A percentile compares a stretch with the other conserved stretches of the same genome.
Conservation (phyloP, 306 rosid genomes). For the Castanea crenata region DNA sequence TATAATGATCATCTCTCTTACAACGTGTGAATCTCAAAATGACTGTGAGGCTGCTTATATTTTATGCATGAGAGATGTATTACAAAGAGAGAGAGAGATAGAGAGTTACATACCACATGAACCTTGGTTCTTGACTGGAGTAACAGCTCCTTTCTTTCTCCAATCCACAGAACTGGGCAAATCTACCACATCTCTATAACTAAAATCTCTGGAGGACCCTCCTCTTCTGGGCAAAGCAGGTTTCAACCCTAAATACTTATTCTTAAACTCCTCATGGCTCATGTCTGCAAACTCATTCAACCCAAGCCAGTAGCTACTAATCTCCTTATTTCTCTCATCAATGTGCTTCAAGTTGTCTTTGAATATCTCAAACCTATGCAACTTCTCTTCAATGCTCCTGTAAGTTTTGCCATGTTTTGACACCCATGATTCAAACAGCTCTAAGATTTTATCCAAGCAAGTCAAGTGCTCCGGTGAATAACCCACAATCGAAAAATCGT, state of each 20-base stretch:
- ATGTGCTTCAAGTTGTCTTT: conserved; percentile 69
- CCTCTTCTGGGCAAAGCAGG: conserved; percentile 23
- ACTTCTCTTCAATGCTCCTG: conserved; percentile 57
- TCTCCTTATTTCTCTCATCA: conserved; percentile 51
- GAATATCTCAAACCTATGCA: conserved; percentile 63
- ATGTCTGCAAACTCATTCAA: conserved; percentile 73
- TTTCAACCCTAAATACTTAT: conserved; percentile 49
- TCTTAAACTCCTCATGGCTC: conserved; percentile 60
- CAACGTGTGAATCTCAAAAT: no score
- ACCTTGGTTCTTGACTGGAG: conserved; percentile 65
- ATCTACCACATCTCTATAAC: conserved; percentile 39
- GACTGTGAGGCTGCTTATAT: no score
- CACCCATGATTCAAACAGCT: conserved; percentile 67
- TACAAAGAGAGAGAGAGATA: background rate
- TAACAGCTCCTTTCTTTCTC: conserved; percentile 81
- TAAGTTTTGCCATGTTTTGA: conserved; percentile 57
- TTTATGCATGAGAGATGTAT: no score
- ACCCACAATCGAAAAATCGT: conserved; percentile 64
- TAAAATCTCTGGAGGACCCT: conserved; percentile 41
- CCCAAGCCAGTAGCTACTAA: conserved; percentile 66
- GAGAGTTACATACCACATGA: conserved; percentile 54
- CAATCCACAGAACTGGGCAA: conserved; percentile 70
- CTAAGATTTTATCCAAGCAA: conserved; percentile 57
- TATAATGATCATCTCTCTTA: no score
- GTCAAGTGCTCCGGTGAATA: conserved; percentile 57